Evolutionary conservation across 2,329 filamentous ascomycete species (phyloP).

Genomic region (Hypoxylon rubiginosum): DNA sequence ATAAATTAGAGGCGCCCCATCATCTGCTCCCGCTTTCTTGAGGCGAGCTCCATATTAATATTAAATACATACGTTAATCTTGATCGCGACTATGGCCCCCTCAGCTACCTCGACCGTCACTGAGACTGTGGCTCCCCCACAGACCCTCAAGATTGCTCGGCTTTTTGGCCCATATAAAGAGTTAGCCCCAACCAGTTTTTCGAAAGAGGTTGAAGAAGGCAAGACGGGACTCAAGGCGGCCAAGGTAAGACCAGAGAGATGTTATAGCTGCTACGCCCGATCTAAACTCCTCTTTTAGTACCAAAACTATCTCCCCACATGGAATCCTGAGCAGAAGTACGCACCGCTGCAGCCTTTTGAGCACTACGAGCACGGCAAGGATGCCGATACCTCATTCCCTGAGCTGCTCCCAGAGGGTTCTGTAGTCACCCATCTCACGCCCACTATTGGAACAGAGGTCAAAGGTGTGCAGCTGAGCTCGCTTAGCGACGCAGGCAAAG

Average conservation of each 20-base stretch:
- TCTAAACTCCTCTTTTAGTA: constrained; percentile 60
- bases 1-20: constrained; percentile 22
- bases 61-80: constrained; percentile 4
- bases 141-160: constrained; percentile 34
- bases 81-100: constrained; percentile 47
- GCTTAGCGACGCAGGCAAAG: constrained; percentile 76
- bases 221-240: constrained; percentile 49
- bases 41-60: constrained; percentile 13
- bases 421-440: constrained; percentile 73
- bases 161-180: constrained; percentile 50
- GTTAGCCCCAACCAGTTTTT: constrained; percentile 42
- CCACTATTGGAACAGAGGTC: constrained; percentile 80
- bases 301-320: constrained; percentile 79
- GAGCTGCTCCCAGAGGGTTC: constrained; percentile 73
- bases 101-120: constrained; percentile 49
- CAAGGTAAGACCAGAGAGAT: constrained; percentile 32
- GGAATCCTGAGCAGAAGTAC: constrained; percentile 74
- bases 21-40: not conserved
- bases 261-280: not conserved
- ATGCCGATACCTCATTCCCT: constrained; percentile 77
- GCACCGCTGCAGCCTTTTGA: constrained; percentile 77
- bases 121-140: constrained; percentile 42
- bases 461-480: constrained; percentile 78
- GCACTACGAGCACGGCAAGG: constrained; percentile 81
- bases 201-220: constrained; percentile 50